Evolutionary conservation across 257 asterid genomes (phyloP).

Genomic region (Solanum peruvianum): DNA sequence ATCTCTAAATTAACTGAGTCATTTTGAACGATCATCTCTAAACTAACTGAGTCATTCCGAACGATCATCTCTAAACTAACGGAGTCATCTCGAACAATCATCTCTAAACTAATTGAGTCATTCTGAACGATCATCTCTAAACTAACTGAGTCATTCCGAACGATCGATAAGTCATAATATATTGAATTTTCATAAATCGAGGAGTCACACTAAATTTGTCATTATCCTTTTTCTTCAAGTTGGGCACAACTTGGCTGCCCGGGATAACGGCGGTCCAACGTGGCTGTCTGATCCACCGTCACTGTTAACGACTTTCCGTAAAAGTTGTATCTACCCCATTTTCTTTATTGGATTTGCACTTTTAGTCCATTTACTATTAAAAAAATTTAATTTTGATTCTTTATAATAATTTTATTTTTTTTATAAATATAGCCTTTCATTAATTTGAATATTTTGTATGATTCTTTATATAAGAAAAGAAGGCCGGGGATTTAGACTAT

Average conservation of each 20-base stretch:
- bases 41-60: too few relatives aligned
- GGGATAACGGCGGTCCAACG: conserved; percentile 30
- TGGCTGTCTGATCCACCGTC: conserved; percentile 19
- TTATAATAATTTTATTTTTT: background rate
- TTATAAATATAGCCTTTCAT: background rate
- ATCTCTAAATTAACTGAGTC: too few relatives aligned
- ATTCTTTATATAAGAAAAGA: background rate
- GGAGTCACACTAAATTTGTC: background rate
- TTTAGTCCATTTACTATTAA: background rate
- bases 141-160: too few relatives aligned
- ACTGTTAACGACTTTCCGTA: background rate
- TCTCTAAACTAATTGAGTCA: too few relatives aligned
- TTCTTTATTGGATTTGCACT: background rate
- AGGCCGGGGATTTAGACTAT: too few relatives aligned
- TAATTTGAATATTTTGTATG: background rate
- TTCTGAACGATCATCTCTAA: too few relatives aligned
- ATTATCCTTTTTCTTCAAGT: background rate
- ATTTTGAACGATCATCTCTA: too few relatives aligned
- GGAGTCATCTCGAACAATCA: too few relatives aligned
- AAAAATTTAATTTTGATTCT: background rate
- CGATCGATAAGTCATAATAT: too few relatives aligned
- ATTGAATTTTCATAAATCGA: background rate
- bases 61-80: too few relatives aligned
- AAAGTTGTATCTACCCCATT: too few relatives aligned
- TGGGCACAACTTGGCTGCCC: background rate